Evolutionary conservation across 1,139 yeast genomes (phyloP), one percentile per base, ranked within the genome.

Genomic region (Keqinozyma sinolaborantium): DNA sequence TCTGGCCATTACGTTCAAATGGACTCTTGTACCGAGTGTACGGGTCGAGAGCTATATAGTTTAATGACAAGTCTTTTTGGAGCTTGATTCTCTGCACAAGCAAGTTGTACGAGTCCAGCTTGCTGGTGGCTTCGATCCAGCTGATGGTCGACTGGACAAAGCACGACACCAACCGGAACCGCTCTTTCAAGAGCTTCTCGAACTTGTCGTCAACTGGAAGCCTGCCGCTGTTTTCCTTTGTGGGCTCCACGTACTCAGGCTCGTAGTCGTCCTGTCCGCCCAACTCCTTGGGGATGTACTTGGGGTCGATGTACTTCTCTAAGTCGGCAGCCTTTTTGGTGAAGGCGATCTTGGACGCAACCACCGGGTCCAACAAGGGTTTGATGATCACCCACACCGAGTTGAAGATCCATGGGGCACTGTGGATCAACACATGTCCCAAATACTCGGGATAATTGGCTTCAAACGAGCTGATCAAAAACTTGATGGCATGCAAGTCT

Each of bases 261-360:
- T 73, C 77, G 47, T 63, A 73, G 21, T 61, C 65, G 38, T 77
- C 80, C 8, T 64, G 58, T 21, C 95, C 96, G 9, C 92, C 95
- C 30, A 85, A 55, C 21, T 69, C 73, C 38, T 60, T 57, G 24
- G 90, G 83, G 35, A 87, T 67, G 45, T 72, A 58, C 26, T 73
- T 60, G 25, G 55, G 47, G 29, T 71, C 74, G 27, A 87, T 74
- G 50, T 59, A 74, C 44, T 78, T 64, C 30, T 64, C 65, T 44
- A 87, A 58, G 38, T 86, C 95, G 31, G 73, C 67, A 10, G 60
- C 46, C 32, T 62, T 62, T 47, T 79, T 77, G 16, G 95, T 84
- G 58, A 87, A 87, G 16, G 73, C 69, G 44, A 87, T 80, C 58
- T 85, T 87, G 18, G 85, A 68, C 0, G 94, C 48, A 38, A 66